Base-by-base conservation (phyloP, 345 rosid genomes). In the Noccaea caerulescens region DNA sequence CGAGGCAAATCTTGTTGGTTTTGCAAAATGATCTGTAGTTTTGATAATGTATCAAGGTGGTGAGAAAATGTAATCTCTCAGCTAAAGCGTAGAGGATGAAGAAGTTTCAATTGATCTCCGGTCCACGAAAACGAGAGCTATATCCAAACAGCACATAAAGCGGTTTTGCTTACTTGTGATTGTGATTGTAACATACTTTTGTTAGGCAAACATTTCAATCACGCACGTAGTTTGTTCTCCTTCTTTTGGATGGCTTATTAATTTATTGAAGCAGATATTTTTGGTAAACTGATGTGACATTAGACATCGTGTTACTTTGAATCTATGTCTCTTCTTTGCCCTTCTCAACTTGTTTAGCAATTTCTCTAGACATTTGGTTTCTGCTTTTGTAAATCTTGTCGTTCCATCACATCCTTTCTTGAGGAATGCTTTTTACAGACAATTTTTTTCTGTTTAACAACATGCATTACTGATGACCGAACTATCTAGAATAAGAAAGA, bases 381-480 rank as follows among this genome's bases (percentile, higher is more conserved):
- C 63, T 55, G 49, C 57, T 72, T 72, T 63, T 63, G 57, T 47
- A 46, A 32, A 13, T 45, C 16, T 44, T 33, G 5, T 34, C 13
- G 54, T 45, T 69, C 70, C 30, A 34, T 72, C 55, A 63, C 63
- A 36, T 54, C 30, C 39, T 10, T 51, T 71, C 7, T 65, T 25
- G 14, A 57, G 53, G 53, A 73, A 65, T 49, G 66, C 45, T 64
- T 56, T 39, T 25, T 23, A 51, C 58, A 49, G 9, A 65, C 47
- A 37, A 11, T 18, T 36, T 10, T 11, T 8, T 13, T 27, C 30
- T 27, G 30, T 27, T 27, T 3, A 20, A 27, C 47, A 3, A 45
- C 68, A 82, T 84, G 77, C 49, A 80, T 85, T 86, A 23, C 38
- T 83, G 82, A 82, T 75, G 72, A 81, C 85, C 0, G 69, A 77